Base-by-base conservation (phyloP, 345 rosid genomes). In the Boechera divaricarpa region DNA sequence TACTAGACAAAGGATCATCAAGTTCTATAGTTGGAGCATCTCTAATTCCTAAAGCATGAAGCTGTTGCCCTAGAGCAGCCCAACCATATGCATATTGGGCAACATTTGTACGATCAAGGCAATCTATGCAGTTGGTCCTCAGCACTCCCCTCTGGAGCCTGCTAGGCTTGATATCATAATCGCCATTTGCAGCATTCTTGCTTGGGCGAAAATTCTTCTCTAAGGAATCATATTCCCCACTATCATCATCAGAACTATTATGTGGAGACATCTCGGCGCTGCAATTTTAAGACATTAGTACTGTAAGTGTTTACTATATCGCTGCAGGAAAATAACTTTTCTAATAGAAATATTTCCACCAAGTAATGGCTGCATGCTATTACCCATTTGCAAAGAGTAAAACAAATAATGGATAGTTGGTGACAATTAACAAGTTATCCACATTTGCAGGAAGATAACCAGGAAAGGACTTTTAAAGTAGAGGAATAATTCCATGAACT, bases 21-120 rank as follows among this genome's bases (percentile, higher is more conserved):
- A 91, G 86, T 74, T 87, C 98, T 75, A 96, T 85, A 71, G 87
- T 87, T 47, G 93, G 86, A 72, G 73, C 69, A 67, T 86, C 88
- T 54, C 79, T 82, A 77, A 85, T 82, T 56, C 94, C 95, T 76
- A 96, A 74, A 67, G 94, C 87, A 80, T 87, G 85, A 80, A 93
- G 98, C 83, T 96, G 99, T 53, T 75, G 87, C 48, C 97, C 99
- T 67, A 96, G 92, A 57, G 97, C 98, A 79, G 87, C 96, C 91
- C 94, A 85, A 44, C 99, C 97, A 78, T 89, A 96, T 47, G 98
- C 96, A 82, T 87, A 96, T 48, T 96, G 98, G 32, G 99, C 99
- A 80, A 91, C 99, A 87, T 96, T 96, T 81, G 99, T 96, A 28
- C 99, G 96, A 76, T 96, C 99, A 59, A 96, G 88, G 86, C 98